Evolutionary conservation across 1,284 basidiomycete genomes (phyloP).

Genomic region (Trichosporon ovoides): DNA sequence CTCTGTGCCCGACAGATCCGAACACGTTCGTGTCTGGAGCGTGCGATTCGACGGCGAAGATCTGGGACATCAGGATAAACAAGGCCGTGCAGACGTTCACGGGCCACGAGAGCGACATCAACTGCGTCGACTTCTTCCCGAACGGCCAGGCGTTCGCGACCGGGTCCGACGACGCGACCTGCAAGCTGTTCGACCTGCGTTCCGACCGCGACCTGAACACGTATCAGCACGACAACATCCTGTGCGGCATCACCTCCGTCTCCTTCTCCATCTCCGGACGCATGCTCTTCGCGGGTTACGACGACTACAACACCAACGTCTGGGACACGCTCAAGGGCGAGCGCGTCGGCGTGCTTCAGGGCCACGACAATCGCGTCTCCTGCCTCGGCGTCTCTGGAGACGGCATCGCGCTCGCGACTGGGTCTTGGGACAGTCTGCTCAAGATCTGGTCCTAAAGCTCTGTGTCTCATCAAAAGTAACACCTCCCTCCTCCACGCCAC

Average conservation of each 20-base stretch:
- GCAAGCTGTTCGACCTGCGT: constrained; percentile 94
- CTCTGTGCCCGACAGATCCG: constrained; percentile 86
- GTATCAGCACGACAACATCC: constrained; percentile 96
- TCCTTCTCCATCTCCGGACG: constrained; percentile 96
- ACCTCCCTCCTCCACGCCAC: neutral
- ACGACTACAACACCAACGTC: constrained; percentile 99
- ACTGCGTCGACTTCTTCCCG: constrained; percentile 99
- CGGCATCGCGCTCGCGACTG: constrained; percentile 96
- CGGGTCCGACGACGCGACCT: constrained; percentile 97
- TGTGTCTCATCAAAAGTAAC: neutral
- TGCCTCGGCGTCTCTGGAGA: constrained; percentile 93
- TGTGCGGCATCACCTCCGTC: constrained; percentile 97
- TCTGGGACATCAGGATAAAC: constrained; percentile 97
- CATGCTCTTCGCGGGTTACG: constrained; percentile 95
- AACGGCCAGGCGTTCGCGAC: constrained; percentile 98
- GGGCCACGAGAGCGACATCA: constrained; percentile 98
- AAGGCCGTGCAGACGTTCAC: constrained; percentile 98
- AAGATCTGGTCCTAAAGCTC: constrained; percentile 58
- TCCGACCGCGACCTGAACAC: constrained; percentile 94
- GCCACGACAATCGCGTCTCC: constrained; percentile 95
- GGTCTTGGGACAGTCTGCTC: constrained; percentile 94
- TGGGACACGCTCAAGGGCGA: constrained; percentile 99
- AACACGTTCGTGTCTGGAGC: constrained; percentile 98
- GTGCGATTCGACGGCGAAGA: constrained; percentile 94
- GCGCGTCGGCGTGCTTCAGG: constrained; percentile 90